These are phyloP conservation scores for Anthracocystis walkeri DNA, from an alignment of 1,284 basidiomycete genomes.

Conservation along the genomic window DNA sequence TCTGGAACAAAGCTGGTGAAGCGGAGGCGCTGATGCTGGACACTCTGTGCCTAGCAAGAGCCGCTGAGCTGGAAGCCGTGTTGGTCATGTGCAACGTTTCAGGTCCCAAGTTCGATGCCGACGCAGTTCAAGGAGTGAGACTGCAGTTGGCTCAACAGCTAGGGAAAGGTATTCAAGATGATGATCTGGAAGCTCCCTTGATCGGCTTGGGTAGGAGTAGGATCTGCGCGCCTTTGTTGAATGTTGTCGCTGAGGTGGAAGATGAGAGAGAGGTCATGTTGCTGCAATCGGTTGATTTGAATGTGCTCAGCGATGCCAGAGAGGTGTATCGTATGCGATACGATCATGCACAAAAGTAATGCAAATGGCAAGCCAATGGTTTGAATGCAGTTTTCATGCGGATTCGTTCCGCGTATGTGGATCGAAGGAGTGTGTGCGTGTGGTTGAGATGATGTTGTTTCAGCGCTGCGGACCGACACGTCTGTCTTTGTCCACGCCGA, in stretches of 20 bases:
- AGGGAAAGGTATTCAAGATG: neutral
- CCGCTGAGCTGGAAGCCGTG: constrained; percentile 61
- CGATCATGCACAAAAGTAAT: constrained; percentile 40
- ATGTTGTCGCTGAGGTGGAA: constrained; percentile 46
- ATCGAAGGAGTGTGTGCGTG: constrained; percentile 1
- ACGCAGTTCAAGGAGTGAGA: constrained; percentile 14
- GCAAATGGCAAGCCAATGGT: neutral
- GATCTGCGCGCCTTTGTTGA: constrained; percentile 61
- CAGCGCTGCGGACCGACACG: constrained; percentile 22
- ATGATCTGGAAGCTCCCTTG: constrained; percentile 32
- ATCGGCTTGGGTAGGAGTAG: constrained; percentile 60
- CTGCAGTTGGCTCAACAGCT: constrained; percentile 1
- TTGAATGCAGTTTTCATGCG: neutral
- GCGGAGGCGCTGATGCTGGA: constrained; percentile 61
- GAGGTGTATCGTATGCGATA: constrained; percentile 55
- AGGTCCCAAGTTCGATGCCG: constrained; percentile 38
- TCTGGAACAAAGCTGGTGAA: constrained; percentile 45
- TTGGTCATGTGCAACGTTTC: constrained; percentile 67
- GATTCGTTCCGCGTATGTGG: neutral
- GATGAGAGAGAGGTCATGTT: constrained; percentile 56
- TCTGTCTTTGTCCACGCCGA: neutral
- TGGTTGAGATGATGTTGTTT: neutral
- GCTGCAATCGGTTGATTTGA: constrained; percentile 54
- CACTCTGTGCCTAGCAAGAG: constrained; percentile 49
- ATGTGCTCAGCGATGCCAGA: constrained; percentile 49